Percentiles rank a stretch among this genome's conserved stretches.
These are phyloP conservation scores for Hyphodiscus sp. DNA, from an alignment of 2,329 filamentous ascomycete genomes.

Conservation along the genomic window DNA sequence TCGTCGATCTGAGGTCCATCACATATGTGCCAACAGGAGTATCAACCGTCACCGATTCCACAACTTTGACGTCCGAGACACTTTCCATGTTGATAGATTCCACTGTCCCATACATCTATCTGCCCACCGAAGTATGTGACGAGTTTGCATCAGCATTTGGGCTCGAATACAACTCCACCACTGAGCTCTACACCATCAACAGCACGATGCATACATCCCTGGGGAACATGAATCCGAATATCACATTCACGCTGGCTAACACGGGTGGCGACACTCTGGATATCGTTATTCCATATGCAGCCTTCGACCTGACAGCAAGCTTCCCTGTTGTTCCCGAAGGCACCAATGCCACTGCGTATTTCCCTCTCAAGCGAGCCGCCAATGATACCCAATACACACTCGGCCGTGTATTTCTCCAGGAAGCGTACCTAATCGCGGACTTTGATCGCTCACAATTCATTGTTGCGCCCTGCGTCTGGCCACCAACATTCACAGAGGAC, in stretches of 20 bases:
- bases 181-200: slow-evolving; percentile 32
- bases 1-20: slow-evolving; percentile 31
- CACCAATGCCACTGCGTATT: slow-evolving; percentile 27
- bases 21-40: slow-evolving; percentile 15
- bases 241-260: slow-evolving; percentile 30
- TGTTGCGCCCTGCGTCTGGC: not conserved
- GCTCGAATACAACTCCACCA: slow-evolving; percentile 30
- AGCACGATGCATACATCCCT: slow-evolving; percentile 21
- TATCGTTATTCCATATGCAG: slow-evolving; percentile 32
- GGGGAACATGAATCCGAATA: slow-evolving; percentile 25
- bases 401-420: slow-evolving; percentile 36
- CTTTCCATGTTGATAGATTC: slow-evolving; percentile 31
- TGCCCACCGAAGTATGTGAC: slow-evolving; percentile 31
- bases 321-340: slow-evolving; percentile 27
- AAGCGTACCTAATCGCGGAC: slow-evolving; percentile 30
- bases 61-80: not conserved
- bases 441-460: slow-evolving; percentile 32
- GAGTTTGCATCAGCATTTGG: slow-evolving; percentile 32
- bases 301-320: slow-evolving; percentile 32
- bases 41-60: not conserved
- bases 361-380: slow-evolving; percentile 32
- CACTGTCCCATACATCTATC: slow-evolving; percentile 34
- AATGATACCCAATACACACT: slow-evolving; percentile 32
- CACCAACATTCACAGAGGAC: not conserved
- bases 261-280: slow-evolving; percentile 26